phyloP scores from a whole-genome alignment of 352 stramenopile species.

The Pythium utonaiense region DNA sequence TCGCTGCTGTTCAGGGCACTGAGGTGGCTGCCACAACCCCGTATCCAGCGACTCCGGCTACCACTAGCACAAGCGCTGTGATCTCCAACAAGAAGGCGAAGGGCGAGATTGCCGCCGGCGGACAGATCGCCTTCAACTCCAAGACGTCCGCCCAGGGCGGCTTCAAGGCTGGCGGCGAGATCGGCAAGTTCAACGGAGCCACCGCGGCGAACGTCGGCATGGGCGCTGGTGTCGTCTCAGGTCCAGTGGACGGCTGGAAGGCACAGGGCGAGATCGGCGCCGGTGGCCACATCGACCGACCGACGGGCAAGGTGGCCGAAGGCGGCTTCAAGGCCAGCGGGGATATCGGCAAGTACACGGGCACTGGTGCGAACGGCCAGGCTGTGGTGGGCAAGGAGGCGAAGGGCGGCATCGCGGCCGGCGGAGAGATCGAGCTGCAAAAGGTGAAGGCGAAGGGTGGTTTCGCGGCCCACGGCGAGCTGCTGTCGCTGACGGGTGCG shows the following conservation, averaged over 20 bases:
- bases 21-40: no score
- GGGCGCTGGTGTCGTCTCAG: no score
- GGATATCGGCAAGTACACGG: background rate
- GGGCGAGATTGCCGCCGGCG: background rate
- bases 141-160: background rate
- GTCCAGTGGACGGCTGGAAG: background rate
- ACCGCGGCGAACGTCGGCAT: background rate
- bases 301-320: no score
- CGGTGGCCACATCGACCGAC: background rate
- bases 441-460: background rate
- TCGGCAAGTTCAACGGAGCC: background rate
- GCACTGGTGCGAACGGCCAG: background rate
- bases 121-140: background rate
- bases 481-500: background rate
- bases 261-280: background rate
- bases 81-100: background rate
- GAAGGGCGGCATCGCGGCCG: background rate
- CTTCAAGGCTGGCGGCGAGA: background rate
- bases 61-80: background rate
- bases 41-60: no score
- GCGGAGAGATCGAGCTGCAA: background rate
- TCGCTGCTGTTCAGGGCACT: background rate
- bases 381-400: background rate
- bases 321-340: background rate
- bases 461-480: background rate